These are phyloP conservation scores for Suhomyces wounanorum DNA, from an alignment of 1,139 yeast genomes.

Conservation along the genomic window DNA sequence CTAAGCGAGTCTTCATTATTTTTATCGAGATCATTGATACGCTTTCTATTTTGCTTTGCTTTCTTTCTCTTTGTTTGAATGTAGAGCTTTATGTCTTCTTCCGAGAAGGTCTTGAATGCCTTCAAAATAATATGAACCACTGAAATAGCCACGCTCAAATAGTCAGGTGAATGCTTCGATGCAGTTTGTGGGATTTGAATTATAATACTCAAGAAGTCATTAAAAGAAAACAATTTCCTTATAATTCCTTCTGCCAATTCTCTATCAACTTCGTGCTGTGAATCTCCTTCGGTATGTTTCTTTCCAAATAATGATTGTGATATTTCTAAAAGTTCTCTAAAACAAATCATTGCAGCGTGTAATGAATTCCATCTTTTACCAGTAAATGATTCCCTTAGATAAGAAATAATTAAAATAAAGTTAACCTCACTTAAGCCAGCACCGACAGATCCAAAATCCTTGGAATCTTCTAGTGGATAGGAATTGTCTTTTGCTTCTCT, in stretches of 20 bases:
- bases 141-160: slow-evolving; percentile 63
- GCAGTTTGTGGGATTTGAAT: slow-evolving; percentile 67
- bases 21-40: slow-evolving; percentile 30
- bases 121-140: slow-evolving; percentile 67
- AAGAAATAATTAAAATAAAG: slow-evolving; percentile 59
- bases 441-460: slow-evolving; percentile 65
- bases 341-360: slow-evolving; percentile 72
- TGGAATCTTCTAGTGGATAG: slow-evolving; percentile 22
- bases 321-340: slow-evolving; percentile 62
- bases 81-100: slow-evolving; percentile 59
- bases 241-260: slow-evolving; percentile 53
- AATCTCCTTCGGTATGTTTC: slow-evolving; percentile 44
- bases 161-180: slow-evolving; percentile 63
- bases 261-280: slow-evolving; percentile 50
- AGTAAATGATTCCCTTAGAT: slow-evolving; percentile 55
- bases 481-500: slow-evolving; percentile 22
- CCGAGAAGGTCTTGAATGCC: slow-evolving; percentile 66
- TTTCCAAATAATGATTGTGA: slow-evolving; percentile 50
- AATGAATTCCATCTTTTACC: slow-evolving; percentile 56
- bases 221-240: slow-evolving; percentile 60
- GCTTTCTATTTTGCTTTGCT: slow-evolving; percentile 17
- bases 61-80: slow-evolving; percentile 49
- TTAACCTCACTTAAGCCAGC: slow-evolving; percentile 66
- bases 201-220: slow-evolving; percentile 60
- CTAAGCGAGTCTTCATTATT: slow-evolving; percentile 30